A percentile compares a stretch with the other conserved stretches of the same genome.
phyloP scores from a whole-genome alignment of 2,329 filamentous ascomycete species.

The Fusarium sp. region DNA sequence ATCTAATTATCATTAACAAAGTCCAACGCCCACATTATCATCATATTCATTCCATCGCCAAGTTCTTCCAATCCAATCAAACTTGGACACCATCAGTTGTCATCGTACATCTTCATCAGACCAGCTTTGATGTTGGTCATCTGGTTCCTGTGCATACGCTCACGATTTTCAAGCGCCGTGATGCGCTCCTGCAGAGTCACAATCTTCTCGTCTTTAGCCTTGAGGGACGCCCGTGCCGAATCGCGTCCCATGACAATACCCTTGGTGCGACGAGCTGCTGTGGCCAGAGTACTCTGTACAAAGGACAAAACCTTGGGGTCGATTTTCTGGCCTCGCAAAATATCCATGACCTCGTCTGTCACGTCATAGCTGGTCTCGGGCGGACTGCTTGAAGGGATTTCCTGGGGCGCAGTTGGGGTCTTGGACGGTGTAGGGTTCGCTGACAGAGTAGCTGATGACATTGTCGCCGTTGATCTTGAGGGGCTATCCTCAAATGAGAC shows the following conservation, averaged over 20 bases:
- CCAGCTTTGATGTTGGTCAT: constrained; percentile 58
- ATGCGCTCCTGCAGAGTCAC: constrained; percentile 57
- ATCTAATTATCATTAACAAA: constrained; percentile 18
- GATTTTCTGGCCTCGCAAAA: constrained; percentile 64
- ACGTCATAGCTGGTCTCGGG: constrained; percentile 53
- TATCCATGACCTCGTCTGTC: constrained; percentile 63
- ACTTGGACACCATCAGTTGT: constrained; percentile 44
- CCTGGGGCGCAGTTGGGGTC: constrained; percentile 7
- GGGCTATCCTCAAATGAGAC: constrained; percentile 52
- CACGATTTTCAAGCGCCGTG: constrained; percentile 58
- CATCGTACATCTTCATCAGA: constrained; percentile 57
- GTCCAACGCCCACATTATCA: background rate
- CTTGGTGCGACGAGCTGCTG: constrained; percentile 70
- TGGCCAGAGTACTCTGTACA: constrained; percentile 65
- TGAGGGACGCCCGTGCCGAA: constrained; percentile 73
- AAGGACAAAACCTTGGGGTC: constrained; percentile 54
- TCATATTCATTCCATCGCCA: background rate
- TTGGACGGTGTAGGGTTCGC: constrained; percentile 36
- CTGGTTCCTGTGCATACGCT: constrained; percentile 51
- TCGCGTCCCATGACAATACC: constrained; percentile 78
- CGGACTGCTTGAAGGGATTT: constrained; percentile 34
- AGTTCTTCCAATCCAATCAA: background rate
- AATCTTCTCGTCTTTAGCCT: constrained; percentile 70
- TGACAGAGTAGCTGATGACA: constrained; percentile 30
- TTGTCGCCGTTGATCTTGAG: constrained; percentile 5